Evolutionary conservation across 2,329 filamentous ascomycete genomes (phyloP), one percentile per base, ranked within the genome.

Genomic region (Fusarium austroafricanum): DNA sequence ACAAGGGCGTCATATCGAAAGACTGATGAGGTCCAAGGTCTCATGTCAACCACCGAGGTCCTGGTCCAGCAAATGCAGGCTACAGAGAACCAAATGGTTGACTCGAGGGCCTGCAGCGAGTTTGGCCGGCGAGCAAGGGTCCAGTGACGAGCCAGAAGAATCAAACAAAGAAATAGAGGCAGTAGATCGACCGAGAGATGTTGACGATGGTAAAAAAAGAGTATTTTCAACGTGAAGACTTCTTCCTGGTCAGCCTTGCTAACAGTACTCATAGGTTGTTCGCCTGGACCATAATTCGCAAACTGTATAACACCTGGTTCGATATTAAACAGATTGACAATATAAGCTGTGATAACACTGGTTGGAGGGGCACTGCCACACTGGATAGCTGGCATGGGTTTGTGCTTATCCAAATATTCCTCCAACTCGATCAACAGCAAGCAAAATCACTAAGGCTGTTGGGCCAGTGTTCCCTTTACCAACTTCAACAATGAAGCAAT

Each of bases 111-210:
- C 44, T 37, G 8, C n/a, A 61, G 31, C 18, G 39, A 68, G 39
- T 66, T 68, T 52, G 51, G 43, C 20, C 43, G 38, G 35, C 8
- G 18, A 35, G 15, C n/a, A 31, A 29, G 26, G 65, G 28, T 26
- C 29, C 23, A 44, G 28, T 40, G 33, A 37, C 17, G 26, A 45
- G 42, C 21, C 54, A 65, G 42, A 68, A 68, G 65, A 68, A 68
- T 68, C 65, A 68, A 68, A 68, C 60, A 46, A 68, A 68, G 38
- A 51, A 5, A 53, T n/a, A 31, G 59, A 47, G 23, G 21, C 15
- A 28, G 37, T 17, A 12, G 18, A 20, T 15, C 12, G 10, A 28
- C 17, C 8, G 3, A n/a, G n/a, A 29, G 10, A 11, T 40, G 12
- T 18, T 17, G 12, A n/a, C 18, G 38, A 15, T 15, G 17, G 37